Conservation (phyloP, 129 eudicot species). For the Tagetes patula region DNA sequence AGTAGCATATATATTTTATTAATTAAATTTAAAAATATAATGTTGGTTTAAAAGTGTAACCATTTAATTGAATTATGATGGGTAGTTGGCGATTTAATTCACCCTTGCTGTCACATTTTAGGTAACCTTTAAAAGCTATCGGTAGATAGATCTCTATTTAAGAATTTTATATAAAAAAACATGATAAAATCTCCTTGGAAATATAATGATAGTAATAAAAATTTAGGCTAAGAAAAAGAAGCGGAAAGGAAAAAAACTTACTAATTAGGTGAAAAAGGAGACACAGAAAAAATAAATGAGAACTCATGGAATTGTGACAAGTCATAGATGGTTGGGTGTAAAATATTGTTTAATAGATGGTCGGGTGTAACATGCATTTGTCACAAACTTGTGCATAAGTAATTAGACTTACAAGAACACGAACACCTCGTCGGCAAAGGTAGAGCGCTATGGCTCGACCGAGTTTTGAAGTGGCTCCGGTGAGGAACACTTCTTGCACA, state of each 20-base stretch:
- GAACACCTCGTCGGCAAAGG: conserved; percentile 60
- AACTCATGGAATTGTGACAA: too few relatives aligned
- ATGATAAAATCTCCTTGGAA: too few relatives aligned
- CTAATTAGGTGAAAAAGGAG: too few relatives aligned
- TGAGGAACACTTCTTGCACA: conserved; percentile 73
- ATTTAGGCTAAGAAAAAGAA: too few relatives aligned
- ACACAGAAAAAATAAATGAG: too few relatives aligned
- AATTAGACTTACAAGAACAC: conserved; percentile 65
- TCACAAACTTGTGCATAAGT: not conserved
- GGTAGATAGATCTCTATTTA: too few relatives aligned
- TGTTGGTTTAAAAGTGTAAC: not conserved
- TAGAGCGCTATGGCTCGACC: conserved; percentile 97
- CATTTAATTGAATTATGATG: conserved; percentile 12
- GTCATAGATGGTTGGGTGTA: too few relatives aligned
- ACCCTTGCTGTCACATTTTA: not conserved
- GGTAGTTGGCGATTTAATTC: conserved; percentile 27
- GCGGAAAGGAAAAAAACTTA: too few relatives aligned
- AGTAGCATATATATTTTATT: not conserved
- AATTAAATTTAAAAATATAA: not conserved
- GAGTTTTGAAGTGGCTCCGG: conserved; percentile 94
- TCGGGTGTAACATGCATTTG: not conserved
- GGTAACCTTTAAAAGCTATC: conserved; percentile 16
- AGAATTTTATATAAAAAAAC: too few relatives aligned
- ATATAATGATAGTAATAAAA: too few relatives aligned
- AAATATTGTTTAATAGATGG: not conserved